phyloP scores from a whole-genome alignment of 2,329 filamentous ascomycete species.

The Mariannaea sp. region DNA sequence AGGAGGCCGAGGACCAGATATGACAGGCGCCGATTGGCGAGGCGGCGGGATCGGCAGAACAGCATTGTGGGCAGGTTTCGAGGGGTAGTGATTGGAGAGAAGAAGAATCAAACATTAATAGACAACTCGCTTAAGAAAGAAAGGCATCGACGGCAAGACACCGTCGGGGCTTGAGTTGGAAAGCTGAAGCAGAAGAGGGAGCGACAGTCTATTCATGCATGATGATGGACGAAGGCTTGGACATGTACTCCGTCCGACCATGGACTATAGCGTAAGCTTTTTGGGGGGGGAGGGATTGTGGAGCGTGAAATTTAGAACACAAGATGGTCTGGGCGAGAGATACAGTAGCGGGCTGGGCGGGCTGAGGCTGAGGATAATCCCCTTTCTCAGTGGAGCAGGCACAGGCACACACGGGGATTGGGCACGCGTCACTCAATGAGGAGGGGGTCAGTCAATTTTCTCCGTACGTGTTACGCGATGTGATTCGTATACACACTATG shows the following conservation, averaged over 20 bases:
- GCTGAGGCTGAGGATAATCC: conserved; percentile 20
- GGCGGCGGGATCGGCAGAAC: conserved; percentile 54
- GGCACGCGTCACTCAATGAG: conserved; percentile 18
- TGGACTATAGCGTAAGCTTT: too few relatives aligned
- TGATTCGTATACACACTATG: background rate
- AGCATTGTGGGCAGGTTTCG: conserved; percentile 33
- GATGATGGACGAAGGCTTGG: conserved; percentile 1
- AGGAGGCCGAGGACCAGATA: conserved; percentile 56
- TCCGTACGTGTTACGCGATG: background rate
- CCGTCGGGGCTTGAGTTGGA: conserved; percentile 1
- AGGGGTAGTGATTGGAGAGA: background rate
- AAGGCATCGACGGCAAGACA: conserved; percentile 7
- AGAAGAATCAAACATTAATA: background rate
- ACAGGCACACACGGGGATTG: background rate
- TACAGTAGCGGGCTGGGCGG: background rate
- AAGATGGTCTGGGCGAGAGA: background rate
- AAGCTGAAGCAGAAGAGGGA: background rate
- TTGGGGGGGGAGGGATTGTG: background rate
- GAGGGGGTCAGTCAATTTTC: background rate
- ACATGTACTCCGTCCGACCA: background rate
- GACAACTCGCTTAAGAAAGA: background rate
- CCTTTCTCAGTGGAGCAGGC: background rate
- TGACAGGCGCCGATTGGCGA: conserved; percentile 58
- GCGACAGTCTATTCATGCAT: background rate
- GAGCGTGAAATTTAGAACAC: background rate